Evolutionary conservation across 1,284 basidiomycete genomes (phyloP).

Genomic region (Meripilus lineatus): DNA sequence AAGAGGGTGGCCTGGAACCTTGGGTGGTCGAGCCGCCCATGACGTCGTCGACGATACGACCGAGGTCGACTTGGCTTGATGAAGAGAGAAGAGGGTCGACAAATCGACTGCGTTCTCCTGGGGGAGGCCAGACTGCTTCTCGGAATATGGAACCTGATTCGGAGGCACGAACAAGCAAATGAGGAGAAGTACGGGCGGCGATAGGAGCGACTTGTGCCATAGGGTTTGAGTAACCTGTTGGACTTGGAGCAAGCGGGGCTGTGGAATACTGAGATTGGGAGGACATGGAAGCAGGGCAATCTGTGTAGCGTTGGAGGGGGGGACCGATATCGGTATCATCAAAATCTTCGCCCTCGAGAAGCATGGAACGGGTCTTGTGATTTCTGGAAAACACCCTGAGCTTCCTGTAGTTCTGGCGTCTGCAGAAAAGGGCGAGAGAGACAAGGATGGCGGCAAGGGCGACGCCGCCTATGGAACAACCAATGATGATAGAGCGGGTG

Average conservation of each 20-base stretch:
- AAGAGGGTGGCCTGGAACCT: conserved; percentile 14
- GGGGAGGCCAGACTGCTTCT: conserved; percentile 47
- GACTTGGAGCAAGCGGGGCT: conserved; percentile 1
- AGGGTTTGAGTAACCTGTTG: conserved; percentile 8
- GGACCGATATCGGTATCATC: conserved; percentile 32
- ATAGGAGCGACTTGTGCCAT: conserved; percentile 8
- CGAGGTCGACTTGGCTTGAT: conserved; percentile 32
- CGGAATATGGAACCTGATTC: conserved; percentile 46
- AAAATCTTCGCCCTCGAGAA: conserved; percentile 44
- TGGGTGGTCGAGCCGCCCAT: conserved; percentile 34
- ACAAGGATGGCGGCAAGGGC: conserved; percentile 35
- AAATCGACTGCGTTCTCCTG: conserved; percentile 32
- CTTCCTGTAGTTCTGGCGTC: conserved; percentile 37
- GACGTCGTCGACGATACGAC: conserved; percentile 44
- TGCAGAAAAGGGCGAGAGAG: conserved; percentile 35
- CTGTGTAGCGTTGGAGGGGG: conserved; percentile 26
- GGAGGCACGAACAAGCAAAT: conserved; percentile 35
- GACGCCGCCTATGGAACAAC: conserved; percentile 39
- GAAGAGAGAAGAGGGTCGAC: conserved; percentile 39
- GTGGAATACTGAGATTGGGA: conserved; percentile 3
- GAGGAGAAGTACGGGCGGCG: conserved; percentile 22
- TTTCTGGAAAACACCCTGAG: conserved; percentile 34
- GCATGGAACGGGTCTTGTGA: conserved; percentile 32
- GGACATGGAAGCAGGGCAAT: conserved; percentile 26
- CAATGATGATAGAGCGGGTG: conserved; percentile 41